These are phyloP conservation scores for Stachybotrys elegans DNA, from an alignment of 2,329 filamentous ascomycete genomes.

Conservation along the genomic window DNA sequence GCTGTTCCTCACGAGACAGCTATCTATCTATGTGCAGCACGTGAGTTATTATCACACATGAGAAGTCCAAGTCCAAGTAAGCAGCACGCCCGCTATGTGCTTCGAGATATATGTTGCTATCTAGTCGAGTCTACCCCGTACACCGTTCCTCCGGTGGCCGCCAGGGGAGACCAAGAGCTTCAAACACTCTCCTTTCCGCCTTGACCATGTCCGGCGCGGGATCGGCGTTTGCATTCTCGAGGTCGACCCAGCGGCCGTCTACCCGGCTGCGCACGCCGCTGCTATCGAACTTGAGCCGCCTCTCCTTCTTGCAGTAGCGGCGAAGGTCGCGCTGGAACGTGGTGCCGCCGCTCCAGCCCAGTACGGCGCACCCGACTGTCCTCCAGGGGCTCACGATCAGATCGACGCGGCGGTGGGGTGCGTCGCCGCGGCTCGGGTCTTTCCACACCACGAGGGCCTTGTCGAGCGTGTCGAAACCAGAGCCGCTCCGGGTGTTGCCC, in stretches of 20 bases:
- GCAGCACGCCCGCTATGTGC: too few species aligned
- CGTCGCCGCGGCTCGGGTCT: slow-evolving; percentile 12
- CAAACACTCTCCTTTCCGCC: slow-evolving; percentile 78
- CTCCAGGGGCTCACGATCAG: slow-evolving; percentile 89
- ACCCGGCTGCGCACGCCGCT: slow-evolving; percentile 70
- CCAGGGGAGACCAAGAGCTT: slow-evolving; percentile 66
- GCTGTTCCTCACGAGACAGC: too few species aligned
- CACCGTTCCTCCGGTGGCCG: slow-evolving; percentile 62
- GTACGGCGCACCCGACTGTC: slow-evolving; percentile 79
- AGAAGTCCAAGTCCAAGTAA: too few species aligned
- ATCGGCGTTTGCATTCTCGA: slow-evolving; percentile 44
- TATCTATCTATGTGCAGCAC: too few species aligned
- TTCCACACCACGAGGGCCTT: slow-evolving; percentile 95
- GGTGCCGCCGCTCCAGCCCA: slow-evolving; percentile 84
- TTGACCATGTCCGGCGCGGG: slow-evolving; percentile 59
- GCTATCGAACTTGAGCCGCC: slow-evolving; percentile 81
- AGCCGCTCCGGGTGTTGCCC: slow-evolving; percentile 32
- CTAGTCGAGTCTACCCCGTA: slow-evolving; percentile 55
- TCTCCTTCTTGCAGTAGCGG: slow-evolving; percentile 68
- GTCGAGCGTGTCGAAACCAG: slow-evolving; percentile 82
- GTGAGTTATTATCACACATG: too few species aligned
- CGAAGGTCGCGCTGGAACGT: slow-evolving; percentile 87
- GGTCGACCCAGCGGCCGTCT: slow-evolving; percentile 65
- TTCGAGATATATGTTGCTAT: too few species aligned
- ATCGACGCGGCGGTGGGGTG: slow-evolving; percentile 72